phyloP scores from a whole-genome alignment of 306 rosid genomes.

The Comarum palustre region DNA sequence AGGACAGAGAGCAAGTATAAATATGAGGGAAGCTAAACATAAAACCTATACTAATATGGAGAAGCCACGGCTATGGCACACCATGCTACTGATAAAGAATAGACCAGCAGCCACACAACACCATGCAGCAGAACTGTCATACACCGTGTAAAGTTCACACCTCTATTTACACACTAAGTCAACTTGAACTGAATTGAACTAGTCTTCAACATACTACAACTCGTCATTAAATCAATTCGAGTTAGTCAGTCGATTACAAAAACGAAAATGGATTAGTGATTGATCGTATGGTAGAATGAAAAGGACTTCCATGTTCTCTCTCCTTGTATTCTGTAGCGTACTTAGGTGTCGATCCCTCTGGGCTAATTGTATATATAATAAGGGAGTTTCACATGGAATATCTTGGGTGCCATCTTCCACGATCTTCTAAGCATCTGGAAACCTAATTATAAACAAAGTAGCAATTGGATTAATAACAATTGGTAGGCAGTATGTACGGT shows the following conservation, averaged over 20 bases:
- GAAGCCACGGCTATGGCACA: no score
- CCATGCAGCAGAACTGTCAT: no score
- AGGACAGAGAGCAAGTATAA: no score
- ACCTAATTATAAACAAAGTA: conserved; percentile 19
- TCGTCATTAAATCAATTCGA: conserved; percentile 20
- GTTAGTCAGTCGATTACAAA: conserved; percentile 33
- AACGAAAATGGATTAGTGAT: background rate
- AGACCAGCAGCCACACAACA: no score
- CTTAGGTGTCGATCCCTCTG: conserved; percentile 28
- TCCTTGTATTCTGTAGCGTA: conserved; percentile 16
- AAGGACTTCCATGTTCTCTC: conserved; percentile 31
- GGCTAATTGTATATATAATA: conserved; percentile 23
- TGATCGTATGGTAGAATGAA: conserved; percentile 21
- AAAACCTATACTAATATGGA: no score
- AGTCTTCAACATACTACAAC: background rate
- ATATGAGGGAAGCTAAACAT: no score
- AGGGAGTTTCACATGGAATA: conserved; percentile 49
- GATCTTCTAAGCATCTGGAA: conserved; percentile 32
- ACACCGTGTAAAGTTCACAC: no score
- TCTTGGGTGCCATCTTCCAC: conserved; percentile 45
- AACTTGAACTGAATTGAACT: no score
- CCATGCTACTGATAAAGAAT: no score
- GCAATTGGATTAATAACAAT: background rate
- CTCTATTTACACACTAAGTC: no score
- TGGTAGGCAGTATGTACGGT: conserved; percentile 9